Conservation (phyloP, 2,329 filamentous ascomycete species). For the Xylaria multiplex region DNA sequence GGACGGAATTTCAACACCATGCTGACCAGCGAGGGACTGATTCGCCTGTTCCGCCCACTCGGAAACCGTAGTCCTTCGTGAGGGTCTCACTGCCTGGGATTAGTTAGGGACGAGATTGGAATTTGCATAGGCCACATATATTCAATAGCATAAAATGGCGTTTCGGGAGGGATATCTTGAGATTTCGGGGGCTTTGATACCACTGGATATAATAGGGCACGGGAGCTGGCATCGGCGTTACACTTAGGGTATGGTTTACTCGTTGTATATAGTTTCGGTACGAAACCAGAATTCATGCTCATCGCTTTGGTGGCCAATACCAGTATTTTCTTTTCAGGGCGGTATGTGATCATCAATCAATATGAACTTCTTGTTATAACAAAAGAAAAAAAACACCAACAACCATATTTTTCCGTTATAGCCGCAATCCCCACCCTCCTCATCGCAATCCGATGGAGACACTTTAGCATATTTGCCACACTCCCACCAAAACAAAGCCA, state of each 20-base stretch:
- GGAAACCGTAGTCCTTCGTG: conserved; percentile 11
- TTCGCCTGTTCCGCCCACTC: conserved; percentile 23
- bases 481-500: background rate
- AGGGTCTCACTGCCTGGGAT: background rate
- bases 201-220: conserved; percentile 17
- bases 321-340: background rate
- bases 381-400: conserved; percentile 4
- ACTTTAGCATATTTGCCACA: conserved; percentile 6
- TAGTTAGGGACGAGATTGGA: background rate
- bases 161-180: conserved; percentile 11
- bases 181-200: conserved; percentile 19
- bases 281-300: conserved; percentile 2
- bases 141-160: conserved; percentile 19
- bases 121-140: background rate
- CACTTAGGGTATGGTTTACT: background rate
- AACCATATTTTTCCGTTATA: conserved; percentile 12
- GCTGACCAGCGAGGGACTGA: conserved; percentile 33
- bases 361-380: conserved; percentile 20
- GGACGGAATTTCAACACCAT: conserved; percentile 44
- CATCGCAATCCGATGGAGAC: conserved; percentile 5
- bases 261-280: conserved; percentile 18
- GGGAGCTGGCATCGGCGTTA: conserved; percentile 16
- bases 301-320: conserved; percentile 4
- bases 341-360: conserved; percentile 15
- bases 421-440: background rate